phyloP scores from a whole-genome alignment of 2,329 filamentous ascomycete species.

The Plenodomus biglobosus region DNA sequence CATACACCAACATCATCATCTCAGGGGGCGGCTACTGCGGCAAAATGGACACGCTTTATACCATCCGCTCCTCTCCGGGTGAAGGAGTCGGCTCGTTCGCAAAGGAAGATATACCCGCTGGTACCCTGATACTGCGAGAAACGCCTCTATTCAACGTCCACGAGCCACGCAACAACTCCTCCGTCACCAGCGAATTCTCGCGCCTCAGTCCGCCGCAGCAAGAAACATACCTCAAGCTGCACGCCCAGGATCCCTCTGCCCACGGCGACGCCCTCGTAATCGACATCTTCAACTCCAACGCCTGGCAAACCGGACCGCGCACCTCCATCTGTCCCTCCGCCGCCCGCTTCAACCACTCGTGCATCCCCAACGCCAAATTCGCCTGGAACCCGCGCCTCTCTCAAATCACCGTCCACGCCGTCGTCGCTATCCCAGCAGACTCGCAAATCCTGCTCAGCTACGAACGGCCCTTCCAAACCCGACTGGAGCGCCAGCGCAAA shows the following conservation, averaged over 20 bases:
- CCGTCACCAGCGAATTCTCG: slow-evolving; percentile 16
- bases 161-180: slow-evolving; percentile 23
- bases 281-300: slow-evolving; percentile 27
- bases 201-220: slow-evolving; percentile 7
- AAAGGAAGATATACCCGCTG: slow-evolving; percentile 24
- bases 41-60: slow-evolving; percentile 15
- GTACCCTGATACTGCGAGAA: slow-evolving; percentile 44
- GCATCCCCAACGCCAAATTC: slow-evolving; percentile 37
- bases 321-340: slow-evolving; percentile 32
- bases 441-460: slow-evolving; percentile 39
- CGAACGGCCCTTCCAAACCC: slow-evolving; percentile 23
- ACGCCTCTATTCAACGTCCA: slow-evolving; percentile 36
- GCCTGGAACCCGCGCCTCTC: slow-evolving; percentile 22
- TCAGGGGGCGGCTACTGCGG: neutral
- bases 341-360: slow-evolving; percentile 42
- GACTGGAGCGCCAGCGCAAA: slow-evolving; percentile 18
- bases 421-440: slow-evolving; percentile 27
- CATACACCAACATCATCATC: neutral
- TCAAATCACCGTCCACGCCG: slow-evolving; percentile 28
- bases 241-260: slow-evolving; percentile 6
- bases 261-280: slow-evolving; percentile 12
- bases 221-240: slow-evolving; percentile 16
- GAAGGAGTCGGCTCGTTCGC: slow-evolving; percentile 46
- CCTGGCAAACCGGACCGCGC: slow-evolving; percentile 19
- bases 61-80: slow-evolving; percentile 25